Evolutionary conservation across 768 basidiomycete species (phyloP).

Genomic region (Mycena galericulata): DNA sequence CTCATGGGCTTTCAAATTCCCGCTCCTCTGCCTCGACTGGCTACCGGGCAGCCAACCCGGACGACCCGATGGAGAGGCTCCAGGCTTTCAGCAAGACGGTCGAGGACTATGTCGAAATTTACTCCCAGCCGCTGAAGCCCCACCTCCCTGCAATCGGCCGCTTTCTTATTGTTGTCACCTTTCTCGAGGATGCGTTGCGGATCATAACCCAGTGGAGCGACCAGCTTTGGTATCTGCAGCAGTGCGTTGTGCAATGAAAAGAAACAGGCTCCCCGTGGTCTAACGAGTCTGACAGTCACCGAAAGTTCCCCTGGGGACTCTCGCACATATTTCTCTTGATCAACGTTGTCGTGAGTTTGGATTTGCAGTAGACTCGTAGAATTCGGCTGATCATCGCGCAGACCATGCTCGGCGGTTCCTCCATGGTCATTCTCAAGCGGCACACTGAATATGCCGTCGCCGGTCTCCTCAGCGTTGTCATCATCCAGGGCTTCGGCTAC

Average conservation of each 20-base stretch:
- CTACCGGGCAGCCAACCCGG: conserved; percentile 84
- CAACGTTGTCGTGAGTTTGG: conserved; percentile 85
- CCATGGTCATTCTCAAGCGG: conserved; percentile 87
- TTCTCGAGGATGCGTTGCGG: conserved; percentile 95
- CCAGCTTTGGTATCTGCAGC: conserved; percentile 98
- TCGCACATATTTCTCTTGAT: conserved; percentile 93
- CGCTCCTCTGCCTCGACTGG: conserved; percentile 68
- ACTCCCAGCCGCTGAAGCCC: conserved; percentile 93
- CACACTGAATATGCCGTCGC: conserved; percentile 91
- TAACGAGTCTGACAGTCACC: conserved; percentile 69
- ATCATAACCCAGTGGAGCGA: conserved; percentile 96
- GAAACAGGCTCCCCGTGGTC: too few relatives aligned
- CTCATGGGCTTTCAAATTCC: conserved; percentile 84
- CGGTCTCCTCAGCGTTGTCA: conserved; percentile 90
- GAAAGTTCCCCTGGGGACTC: conserved; percentile 95
- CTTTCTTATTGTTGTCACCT: conserved; percentile 98
- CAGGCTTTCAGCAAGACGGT: conserved; percentile 77
- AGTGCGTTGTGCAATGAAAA: too few relatives aligned
- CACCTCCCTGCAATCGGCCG: conserved; percentile 95
- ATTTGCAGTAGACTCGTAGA: background rate
- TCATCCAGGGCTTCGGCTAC: conserved; percentile 98
- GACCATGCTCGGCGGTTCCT: conserved; percentile 91
- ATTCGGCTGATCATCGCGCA: conserved; percentile 45
- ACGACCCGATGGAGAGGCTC: conserved; percentile 85
- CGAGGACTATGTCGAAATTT: conserved; percentile 94